Conservation (phyloP, 495 filamentous ascomycete species). For the Bathelium albidoporum region DNA sequence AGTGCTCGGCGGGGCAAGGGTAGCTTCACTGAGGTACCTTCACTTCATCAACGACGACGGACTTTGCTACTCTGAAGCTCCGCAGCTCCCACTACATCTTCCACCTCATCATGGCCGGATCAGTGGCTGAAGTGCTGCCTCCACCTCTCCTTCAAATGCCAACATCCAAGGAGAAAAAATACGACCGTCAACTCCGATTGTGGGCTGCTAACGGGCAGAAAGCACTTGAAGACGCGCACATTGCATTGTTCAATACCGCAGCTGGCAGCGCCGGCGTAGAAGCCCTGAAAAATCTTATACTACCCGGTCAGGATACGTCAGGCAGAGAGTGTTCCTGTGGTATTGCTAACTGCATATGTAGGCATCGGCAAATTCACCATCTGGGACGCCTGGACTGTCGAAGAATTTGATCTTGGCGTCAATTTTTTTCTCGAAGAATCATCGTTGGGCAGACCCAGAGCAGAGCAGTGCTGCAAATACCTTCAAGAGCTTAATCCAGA, state of each 20-base stretch:
- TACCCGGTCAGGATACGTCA: conserved; percentile 53
- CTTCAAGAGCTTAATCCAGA: conserved; percentile 93
- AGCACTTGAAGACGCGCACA: conserved; percentile 78
- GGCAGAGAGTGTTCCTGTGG: neutral
- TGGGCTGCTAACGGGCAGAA: conserved; percentile 91
- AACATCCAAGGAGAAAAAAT: conserved; percentile 41
- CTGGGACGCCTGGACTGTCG: conserved; percentile 66
- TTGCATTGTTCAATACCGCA: conserved; percentile 78
- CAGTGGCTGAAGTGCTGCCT: neutral
- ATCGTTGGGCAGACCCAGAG: conserved; percentile 68
- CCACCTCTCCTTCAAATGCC: conserved; percentile 30
- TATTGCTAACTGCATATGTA: conserved; percentile 16
- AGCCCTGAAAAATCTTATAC: conserved; percentile 88
- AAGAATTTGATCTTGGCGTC: conserved; percentile 75
- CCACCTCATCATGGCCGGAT: neutral
- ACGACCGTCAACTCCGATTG: conserved; percentile 88
- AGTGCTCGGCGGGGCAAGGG: too few relatives aligned
- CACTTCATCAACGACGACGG: neutral
- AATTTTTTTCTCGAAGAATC: conserved; percentile 91
- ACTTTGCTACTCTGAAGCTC: neutral
- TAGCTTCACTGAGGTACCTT: neutral
- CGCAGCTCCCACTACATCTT: neutral
- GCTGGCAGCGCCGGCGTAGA: conserved; percentile 79
- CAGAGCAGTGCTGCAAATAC: conserved; percentile 62
- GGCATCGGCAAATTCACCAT: conserved; percentile 94